Evolutionary conservation across 164 flowering plant species (phyloP), one percentile per base, ranked within the genome.

Genomic region (Sedum album): DNA sequence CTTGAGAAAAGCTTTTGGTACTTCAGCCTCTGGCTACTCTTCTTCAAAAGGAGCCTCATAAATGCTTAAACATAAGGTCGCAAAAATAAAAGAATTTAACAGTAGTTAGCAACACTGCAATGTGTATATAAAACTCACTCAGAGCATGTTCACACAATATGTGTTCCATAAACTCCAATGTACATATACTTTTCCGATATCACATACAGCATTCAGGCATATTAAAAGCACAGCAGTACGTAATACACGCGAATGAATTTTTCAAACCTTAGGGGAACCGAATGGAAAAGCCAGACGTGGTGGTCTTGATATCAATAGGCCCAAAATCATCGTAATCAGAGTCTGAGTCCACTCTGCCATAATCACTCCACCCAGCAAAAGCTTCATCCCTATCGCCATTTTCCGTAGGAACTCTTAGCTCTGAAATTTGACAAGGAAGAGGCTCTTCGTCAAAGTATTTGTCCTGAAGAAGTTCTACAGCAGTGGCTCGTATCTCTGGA

Each of bases 301-400:
- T 83, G 26, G 73, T 74, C 1, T 82, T 73, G 15, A 85, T 74
- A 42, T 79, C 76, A 5, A 74, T 61, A 17, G 78, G 76, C 38
- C 85, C 83, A 63, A 85, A 84, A 1, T 85, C 93, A 1, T 89
- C 93, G 72, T 83, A 76, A 73, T 94, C 99, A 0, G 96, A 88
- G 73, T 88, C 97, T 4, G 88, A 84, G 53, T 65, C 89, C 74
- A 73, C 68, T 39, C 75, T 84, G 60, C 76, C 70, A 69, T 75
- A 72, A 33, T 78, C 81, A 67, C 72, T n/a, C 86, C 88, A 84
- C 8, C 77, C 82, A 26, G 75, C 78, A 11, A 85, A 84, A 74
- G 75, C 84, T 65, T 88, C 96, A 73, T 84, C 87, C 4, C 75
- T 79, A 13, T 44, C 72, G 75, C 67, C 73, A 63, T 65, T 78